These are phyloP conservation scores for Achlya hypogyna DNA, from an alignment of 352 stramenopile species.

Conservation along the genomic window DNA sequence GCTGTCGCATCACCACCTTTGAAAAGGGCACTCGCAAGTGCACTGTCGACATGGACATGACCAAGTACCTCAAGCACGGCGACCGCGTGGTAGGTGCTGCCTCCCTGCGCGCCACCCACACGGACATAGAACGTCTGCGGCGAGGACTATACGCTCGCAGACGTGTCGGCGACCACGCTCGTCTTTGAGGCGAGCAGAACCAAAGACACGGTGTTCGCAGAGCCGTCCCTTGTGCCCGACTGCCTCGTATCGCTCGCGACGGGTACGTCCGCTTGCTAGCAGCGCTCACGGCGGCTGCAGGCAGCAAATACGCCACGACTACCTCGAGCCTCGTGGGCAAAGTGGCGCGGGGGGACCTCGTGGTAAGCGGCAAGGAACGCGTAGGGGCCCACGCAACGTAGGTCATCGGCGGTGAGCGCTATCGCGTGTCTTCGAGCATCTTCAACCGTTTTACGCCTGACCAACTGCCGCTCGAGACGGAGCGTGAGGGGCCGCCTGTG, in stretches of 20 bases:
- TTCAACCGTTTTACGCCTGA: constrained; percentile 16
- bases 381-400: background rate
- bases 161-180: background rate
- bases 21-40: constrained; percentile 5
- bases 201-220: constrained; percentile 9
- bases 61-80: background rate
- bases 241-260: constrained; percentile 3
- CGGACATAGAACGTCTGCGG: constrained; percentile 1
- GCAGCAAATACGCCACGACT: constrained; percentile 16
- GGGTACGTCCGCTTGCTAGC: background rate
- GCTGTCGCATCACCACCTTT: constrained; percentile 4
- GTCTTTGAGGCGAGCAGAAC: background rate
- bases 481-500: background rate
- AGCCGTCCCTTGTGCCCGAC: constrained; percentile 7
- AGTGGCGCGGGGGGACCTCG: constrained; percentile 7
- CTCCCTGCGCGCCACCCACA: background rate
- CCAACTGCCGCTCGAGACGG: constrained; percentile 14
- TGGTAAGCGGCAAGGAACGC: background rate
- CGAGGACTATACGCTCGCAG: constrained; percentile 11
- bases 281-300: background rate
- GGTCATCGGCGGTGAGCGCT: constrained; percentile 9
- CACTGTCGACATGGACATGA: background rate
- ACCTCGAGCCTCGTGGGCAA: constrained; percentile 7
- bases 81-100: background rate
- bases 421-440: constrained; percentile 1